phyloP scores from a whole-genome alignment of 164 flowering plant species.

The Annona squamosa region DNA sequence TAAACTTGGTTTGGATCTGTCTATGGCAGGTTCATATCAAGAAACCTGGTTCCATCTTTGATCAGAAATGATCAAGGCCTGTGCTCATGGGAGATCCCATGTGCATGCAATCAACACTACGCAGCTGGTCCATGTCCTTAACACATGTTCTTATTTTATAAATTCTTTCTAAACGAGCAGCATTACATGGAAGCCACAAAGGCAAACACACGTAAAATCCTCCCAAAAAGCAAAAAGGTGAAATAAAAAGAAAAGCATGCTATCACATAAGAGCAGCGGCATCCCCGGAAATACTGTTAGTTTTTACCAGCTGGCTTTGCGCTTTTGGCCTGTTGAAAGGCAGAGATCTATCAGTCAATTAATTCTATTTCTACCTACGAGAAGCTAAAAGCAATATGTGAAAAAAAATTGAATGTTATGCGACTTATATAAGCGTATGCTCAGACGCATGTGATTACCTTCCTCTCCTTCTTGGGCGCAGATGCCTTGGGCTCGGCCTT shows the following conservation, averaged over 20 bases:
- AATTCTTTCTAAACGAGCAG: not conserved
- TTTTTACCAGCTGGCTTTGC: constrained; percentile 10
- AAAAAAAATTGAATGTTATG: not conserved
- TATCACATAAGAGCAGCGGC: not conserved
- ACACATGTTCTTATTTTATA: constrained; percentile 1
- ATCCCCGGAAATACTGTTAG: not conserved
- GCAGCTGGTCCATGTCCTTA: not conserved
- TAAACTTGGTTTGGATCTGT: too few species aligned
- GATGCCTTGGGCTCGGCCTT: constrained; percentile 21
- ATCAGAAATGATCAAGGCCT: too few species aligned
- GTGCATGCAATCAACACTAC: too few species aligned
- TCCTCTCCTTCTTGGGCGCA: constrained; percentile 28
- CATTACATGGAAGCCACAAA: not conserved
- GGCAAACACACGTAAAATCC: not conserved
- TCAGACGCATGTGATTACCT: constrained; percentile 14
- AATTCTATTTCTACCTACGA: not conserved
- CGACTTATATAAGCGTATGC: not conserved
- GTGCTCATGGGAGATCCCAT: too few species aligned
- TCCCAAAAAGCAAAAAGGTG: not conserved
- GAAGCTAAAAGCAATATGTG: not conserved
- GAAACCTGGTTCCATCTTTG: too few species aligned
- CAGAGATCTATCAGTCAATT: not conserved
- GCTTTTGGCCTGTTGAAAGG: constrained; percentile 7
- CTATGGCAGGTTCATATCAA: too few species aligned
- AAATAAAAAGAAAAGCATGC: not conserved